phyloP scores from a whole-genome alignment of 345 rosid genomes.

The Lepidium aucheri region DNA sequence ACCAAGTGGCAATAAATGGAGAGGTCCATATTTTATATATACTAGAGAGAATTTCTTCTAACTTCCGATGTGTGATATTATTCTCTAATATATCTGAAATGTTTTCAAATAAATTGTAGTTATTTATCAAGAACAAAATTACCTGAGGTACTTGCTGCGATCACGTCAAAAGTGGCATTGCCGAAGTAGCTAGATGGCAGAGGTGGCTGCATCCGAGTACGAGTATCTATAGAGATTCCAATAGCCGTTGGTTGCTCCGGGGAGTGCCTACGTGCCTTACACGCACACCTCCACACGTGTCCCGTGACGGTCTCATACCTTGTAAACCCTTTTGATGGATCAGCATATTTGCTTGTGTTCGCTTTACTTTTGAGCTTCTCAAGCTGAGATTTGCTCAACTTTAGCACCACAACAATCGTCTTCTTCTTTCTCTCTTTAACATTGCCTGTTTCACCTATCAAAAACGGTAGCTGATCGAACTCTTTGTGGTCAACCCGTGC shows the following conservation, averaged over 20 bases:
- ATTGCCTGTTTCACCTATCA: constrained; percentile 33
- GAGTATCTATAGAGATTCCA: constrained; percentile 38
- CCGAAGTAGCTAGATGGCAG: constrained; percentile 29
- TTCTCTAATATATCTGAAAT: no score
- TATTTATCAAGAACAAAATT: background rate
- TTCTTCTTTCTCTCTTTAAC: constrained; percentile 36
- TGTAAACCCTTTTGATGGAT: constrained; percentile 28
- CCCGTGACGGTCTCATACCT: constrained; percentile 28
- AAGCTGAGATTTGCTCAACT: constrained; percentile 35
- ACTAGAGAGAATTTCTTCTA: no score
- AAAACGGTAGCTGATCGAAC: constrained; percentile 39
- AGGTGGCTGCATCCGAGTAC: constrained; percentile 37
- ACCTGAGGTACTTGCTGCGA: constrained; percentile 34
- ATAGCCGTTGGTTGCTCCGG: constrained; percentile 41
- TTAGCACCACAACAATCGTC: constrained; percentile 38
- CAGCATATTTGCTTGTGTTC: constrained; percentile 8
- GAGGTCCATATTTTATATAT: no score
- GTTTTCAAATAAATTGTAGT: no score
- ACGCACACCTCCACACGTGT: constrained; percentile 27
- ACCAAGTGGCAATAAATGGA: no score
- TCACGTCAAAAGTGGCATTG: constrained; percentile 40
- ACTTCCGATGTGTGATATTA: no score
- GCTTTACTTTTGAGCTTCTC: constrained; percentile 38
- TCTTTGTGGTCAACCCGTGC: constrained; percentile 27
- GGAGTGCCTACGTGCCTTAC: constrained; percentile 28